Evolutionary conservation across 257 asterid species (phyloP).

Genomic region (Capsicum baccatum): DNA sequence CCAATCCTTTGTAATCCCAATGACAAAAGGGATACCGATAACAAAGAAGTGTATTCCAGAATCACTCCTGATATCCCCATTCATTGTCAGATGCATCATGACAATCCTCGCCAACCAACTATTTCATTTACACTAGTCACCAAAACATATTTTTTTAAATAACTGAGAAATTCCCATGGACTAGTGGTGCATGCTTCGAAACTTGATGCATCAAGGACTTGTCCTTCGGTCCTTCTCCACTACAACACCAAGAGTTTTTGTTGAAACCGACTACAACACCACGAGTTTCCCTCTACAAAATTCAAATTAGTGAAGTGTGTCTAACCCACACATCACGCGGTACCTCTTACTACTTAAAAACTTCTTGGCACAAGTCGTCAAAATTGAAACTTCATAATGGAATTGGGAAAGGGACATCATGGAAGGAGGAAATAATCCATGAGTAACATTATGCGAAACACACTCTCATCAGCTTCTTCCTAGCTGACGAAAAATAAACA

Average conservation of each 20-base stretch:
- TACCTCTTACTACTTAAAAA: neutral
- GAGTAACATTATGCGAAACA: neutral
- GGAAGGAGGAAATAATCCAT: neutral
- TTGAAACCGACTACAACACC: too few species aligned
- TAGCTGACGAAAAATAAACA: neutral
- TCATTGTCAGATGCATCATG: neutral
- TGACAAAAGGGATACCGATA: neutral
- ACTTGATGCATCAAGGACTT: neutral
- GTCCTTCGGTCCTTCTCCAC: neutral
- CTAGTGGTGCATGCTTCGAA: neutral
- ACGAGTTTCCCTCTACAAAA: neutral
- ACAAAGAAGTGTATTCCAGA: neutral
- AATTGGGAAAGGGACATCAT: neutral
- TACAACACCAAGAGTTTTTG: neutral
- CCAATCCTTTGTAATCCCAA: neutral
- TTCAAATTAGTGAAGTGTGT: neutral
- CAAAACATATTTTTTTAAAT: neutral
- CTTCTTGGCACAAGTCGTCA: neutral
- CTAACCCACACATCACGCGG: neutral
- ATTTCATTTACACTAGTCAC: conserved; percentile 10
- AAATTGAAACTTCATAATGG: neutral
- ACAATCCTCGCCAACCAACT: neutral
- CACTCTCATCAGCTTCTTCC: conserved; percentile 1
- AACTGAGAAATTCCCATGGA: neutral
- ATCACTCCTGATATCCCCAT: neutral